Percentiles rank a stretch among this genome's conserved stretches.
These are phyloP conservation scores for Podospora anserina DNA, from an alignment of 495 filamentous ascomycete species.

Conservation along the genomic window DNA sequence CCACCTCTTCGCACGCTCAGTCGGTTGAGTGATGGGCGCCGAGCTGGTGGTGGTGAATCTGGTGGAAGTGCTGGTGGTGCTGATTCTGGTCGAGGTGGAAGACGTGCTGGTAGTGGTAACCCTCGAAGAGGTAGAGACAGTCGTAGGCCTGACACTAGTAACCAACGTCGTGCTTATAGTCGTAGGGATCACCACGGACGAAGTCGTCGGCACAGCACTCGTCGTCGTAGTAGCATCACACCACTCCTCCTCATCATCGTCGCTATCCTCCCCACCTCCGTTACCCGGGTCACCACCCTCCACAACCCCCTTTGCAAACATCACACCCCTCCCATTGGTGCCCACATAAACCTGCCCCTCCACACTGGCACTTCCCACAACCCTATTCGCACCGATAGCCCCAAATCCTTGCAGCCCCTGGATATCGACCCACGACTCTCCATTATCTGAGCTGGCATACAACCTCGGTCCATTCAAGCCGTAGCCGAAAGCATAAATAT, in stretches of 20 bases:
- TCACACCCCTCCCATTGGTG: slow-evolving; percentile 57
- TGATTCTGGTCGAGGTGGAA: background rate
- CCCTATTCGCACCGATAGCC: slow-evolving; percentile 41
- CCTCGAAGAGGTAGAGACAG: slow-evolving; percentile 11
- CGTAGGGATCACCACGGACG: slow-evolving; percentile 8
- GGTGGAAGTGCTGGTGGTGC: slow-evolving; percentile 15
- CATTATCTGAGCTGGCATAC: slow-evolving; percentile 50
- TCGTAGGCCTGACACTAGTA: background rate
- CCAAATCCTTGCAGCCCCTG: slow-evolving; percentile 55
- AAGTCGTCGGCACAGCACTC: slow-evolving; percentile 4
- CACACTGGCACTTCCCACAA: slow-evolving; percentile 49
- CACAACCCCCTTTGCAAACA: slow-evolving; percentile 43
- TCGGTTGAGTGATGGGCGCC: slow-evolving; percentile 10
- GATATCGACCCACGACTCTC: slow-evolving; percentile 51
- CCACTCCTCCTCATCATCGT: background rate
- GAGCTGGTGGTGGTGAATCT: slow-evolving; percentile 12
- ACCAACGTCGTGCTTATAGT: slow-evolving; percentile 13
- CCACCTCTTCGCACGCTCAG: slow-evolving; percentile 19
- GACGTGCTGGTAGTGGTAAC: background rate
- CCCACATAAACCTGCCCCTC: slow-evolving; percentile 56
- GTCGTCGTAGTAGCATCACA: slow-evolving; percentile 7
- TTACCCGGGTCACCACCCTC: slow-evolving; percentile 10
- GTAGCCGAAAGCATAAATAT: slow-evolving; percentile 50
- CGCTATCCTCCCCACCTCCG: background rate
- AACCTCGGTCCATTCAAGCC: slow-evolving; percentile 45